These are phyloP conservation scores for Apiospora arundinis DNA, from an alignment of 2,329 filamentous ascomycete genomes.

Conservation along the genomic window DNA sequence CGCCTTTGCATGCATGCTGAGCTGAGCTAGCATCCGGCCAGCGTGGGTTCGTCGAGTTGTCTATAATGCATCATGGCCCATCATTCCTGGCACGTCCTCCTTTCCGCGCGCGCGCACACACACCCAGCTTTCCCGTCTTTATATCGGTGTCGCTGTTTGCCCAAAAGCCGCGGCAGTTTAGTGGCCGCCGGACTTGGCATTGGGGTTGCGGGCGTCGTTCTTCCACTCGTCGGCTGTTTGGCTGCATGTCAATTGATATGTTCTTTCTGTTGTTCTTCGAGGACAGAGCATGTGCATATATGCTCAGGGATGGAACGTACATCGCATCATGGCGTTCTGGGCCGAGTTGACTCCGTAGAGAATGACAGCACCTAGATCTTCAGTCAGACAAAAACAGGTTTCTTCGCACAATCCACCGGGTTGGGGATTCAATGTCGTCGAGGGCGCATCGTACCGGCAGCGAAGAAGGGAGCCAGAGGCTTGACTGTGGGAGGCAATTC, in stretches of 20 bases:
- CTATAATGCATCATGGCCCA: conserved; percentile 32
- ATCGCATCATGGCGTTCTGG: conserved; percentile 76
- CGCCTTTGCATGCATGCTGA: conserved; percentile 29
- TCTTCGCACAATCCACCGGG: background rate
- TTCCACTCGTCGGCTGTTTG: conserved; percentile 85
- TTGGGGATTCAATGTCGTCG: background rate
- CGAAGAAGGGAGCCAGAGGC: conserved; percentile 93
- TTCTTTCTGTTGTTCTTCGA: background rate
- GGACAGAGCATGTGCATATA: conserved; percentile 24
- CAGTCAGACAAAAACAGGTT: conserved; percentile 33
- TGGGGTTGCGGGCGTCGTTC: conserved; percentile 93
- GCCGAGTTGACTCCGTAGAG: conserved; percentile 90
- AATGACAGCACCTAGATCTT: conserved; percentile 74
- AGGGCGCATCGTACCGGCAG: conserved; percentile 75
- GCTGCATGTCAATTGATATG: conserved; percentile 34
- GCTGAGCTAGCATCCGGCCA: conserved; percentile 15
- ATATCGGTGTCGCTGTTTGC: conserved; percentile 2
- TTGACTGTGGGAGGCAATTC: conserved; percentile 64
- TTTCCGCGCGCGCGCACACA: background rate
- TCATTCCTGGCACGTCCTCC: conserved; percentile 15
- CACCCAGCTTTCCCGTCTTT: conserved; percentile 24
- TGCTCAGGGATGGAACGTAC: conserved; percentile 56
- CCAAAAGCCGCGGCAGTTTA: conserved; percentile 39
- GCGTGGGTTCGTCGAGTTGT: conserved; percentile 33
- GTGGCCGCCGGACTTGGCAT: conserved; percentile 55